Conservation (phyloP, 129 eudicot species). For the Flaveria ramosissima region DNA sequence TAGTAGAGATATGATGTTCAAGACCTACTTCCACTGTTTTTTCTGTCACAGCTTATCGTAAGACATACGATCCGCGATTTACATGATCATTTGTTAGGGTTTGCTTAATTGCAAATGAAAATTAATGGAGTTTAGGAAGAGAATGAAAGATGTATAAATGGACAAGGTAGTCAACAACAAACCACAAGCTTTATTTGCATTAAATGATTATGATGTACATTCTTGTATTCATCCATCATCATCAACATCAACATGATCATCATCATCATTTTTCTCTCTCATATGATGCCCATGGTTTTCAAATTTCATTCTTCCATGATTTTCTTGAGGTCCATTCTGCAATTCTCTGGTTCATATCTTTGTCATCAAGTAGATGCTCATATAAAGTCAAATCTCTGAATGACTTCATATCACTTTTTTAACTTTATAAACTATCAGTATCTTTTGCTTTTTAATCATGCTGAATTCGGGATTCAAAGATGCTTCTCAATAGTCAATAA, state of each 20-base stretch:
- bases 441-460: conserved; percentile 11
- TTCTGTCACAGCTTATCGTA: no score
- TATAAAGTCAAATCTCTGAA: conserved; percentile 31
- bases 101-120: background rate
- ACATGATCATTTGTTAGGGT: no score
- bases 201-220: conserved; percentile 27
- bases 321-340: conserved; percentile 28
- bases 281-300: conserved; percentile 25
- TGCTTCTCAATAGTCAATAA: conserved; percentile 10
- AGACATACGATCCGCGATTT: no score
- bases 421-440: conserved; percentile 15
- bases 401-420: background rate
- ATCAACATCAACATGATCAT: background rate
- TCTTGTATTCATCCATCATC: no score
- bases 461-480: background rate
- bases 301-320: conserved; percentile 18
- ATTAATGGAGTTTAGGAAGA: background rate
- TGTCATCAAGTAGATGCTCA: conserved; percentile 41
- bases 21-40: no score
- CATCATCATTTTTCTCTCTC: background rate
- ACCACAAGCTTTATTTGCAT: conserved; percentile 29
- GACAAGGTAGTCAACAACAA: conserved; percentile 27
- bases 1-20: no score
- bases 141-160: conserved; percentile 19
- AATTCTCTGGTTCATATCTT: conserved; percentile 30